Percentiles rank a stretch among this genome's conserved stretches.
Conservation (phyloP, 805 yeast species). For the Naumovozyma baii region DNA sequence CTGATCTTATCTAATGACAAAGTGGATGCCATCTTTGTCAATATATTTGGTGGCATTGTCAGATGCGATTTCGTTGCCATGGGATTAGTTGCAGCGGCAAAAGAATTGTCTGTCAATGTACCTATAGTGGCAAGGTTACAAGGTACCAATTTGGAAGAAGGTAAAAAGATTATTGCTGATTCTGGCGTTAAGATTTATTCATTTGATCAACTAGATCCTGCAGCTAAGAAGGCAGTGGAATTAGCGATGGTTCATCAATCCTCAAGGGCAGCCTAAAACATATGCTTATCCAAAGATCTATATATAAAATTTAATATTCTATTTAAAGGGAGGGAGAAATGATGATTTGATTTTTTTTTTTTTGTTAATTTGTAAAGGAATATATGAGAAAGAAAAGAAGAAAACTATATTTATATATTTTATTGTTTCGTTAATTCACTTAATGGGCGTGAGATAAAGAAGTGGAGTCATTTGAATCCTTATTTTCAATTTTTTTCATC, state of each 20-base stretch:
- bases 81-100: slow-evolving; percentile 93
- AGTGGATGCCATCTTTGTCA: slow-evolving; percentile 92
- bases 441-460: no score
- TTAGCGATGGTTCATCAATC: slow-evolving; percentile 35
- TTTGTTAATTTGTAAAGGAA: no score
- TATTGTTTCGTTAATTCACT: no score
- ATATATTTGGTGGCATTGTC: slow-evolving; percentile 98
- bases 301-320: no score
- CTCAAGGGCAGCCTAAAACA: not conserved
- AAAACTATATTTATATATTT: no score
- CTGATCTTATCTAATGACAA: slow-evolving; percentile 80
- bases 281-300: no score
- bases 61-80: slow-evolving; percentile 98
- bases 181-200: slow-evolving; percentile 91
- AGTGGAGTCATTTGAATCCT: no score
- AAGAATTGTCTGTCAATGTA: slow-evolving; percentile 77
- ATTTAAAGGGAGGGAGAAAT: no score
- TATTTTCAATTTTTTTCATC: not conserved
- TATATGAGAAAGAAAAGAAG: no score
- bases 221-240: slow-evolving; percentile 90
- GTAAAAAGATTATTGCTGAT: slow-evolving; percentile 72
- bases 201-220: slow-evolving; percentile 88
- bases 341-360: no score
- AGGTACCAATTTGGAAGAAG: slow-evolving; percentile 91
- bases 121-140: slow-evolving; percentile 98